Base-by-base conservation (phyloP, 1,284 basidiomycete species). In the Cryptococcus wingfieldii region DNA sequence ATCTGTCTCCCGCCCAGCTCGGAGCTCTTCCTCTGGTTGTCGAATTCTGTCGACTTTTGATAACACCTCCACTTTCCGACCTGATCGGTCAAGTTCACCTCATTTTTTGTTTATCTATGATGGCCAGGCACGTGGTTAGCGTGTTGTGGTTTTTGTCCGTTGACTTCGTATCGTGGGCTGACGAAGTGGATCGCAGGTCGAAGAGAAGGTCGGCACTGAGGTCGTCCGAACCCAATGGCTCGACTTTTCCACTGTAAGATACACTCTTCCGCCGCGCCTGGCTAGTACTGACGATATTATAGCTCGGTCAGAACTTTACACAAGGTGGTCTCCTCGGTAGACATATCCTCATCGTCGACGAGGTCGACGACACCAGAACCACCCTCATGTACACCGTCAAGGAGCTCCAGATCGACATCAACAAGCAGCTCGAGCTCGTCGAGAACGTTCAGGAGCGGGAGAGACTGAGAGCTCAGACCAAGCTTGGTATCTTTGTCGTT, bases 331-430 rank as follows among this genome's bases (percentile, higher is more conserved):
- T 97, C 13, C 77, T 94, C 38, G 92, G 92, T 43, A 83, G 86
- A 61, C 80, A 83, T 51, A 88, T 86, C 53, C 79, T 97, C 52
- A 88, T 97, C 60, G 85, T 97, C 50, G 93, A 97, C 71, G 93
- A 96, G 77, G 86, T 96, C 37, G 93, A 96, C 70, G 93, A 96
- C 75, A 89, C 91, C 12, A 86, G 93, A 64, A 93, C 89, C 74
- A 94, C 90, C 1, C 81, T 94, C 9, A 83, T 86, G 88, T 97
- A 96, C 71, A 91, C 92, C 10, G 79, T 94, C 47, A 81, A 82
- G 23, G 93, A 97, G 75, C 83, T 97, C 38, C 81, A 86, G 71
- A 88, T 86, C 70, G 93, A 97, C 70, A 87, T 94, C 51, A 86
- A 90, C 67, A 78, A 78, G 61, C 89, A 90, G 68, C 79, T 92